Evolutionary conservation across 768 basidiomycete genomes (phyloP), one percentile per base, ranked within the genome.

Genomic region (Termitomyces eurrhizus): DNA sequence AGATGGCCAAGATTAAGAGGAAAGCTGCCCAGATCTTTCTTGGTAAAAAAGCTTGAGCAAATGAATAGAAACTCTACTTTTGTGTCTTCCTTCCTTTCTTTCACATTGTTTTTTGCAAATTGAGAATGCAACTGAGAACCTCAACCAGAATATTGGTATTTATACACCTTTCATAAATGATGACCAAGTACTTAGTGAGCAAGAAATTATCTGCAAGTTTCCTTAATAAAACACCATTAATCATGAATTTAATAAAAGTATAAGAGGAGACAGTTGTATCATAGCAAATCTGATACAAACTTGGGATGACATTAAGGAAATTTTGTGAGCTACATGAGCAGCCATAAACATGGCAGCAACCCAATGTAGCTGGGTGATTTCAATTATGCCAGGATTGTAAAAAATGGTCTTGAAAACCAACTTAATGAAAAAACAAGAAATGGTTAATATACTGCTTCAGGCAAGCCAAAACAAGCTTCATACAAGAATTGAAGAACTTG

Each of bases 171-270:
- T 99, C 97, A 72, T 99, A 97, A 61, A 98, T 89, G 62, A 99
- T 87, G 32, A 97, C 89, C 7, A 92, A 94, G 71, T 99, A 99
- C 72, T 89, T 92, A 48, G 78, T 84, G n/a, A 99, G 79, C n/a
- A 98, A 73, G 73, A 99, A 97, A 70, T 99, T 95, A 13, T 85
- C 84, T 0, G 93, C 89, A 24, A 98, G 78, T 73, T 99, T 97
- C 58, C 97, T 88, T 18, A 99, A 78, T 36, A 99, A 77, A 32
- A 99, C 94, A 77, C 97, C 97, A 67, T 99, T 97, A 6, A 97
- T 99, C 95, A 98, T 98, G 79, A 98, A 99, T 73, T 98, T 98
- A 78, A 99, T 95, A 7, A 87, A 88, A 1, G 97, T 99, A 24
- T 85, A 80, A 0, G 93, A 81, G 4, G 94, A 94, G 0, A 94